These are phyloP conservation scores for Lepidium aucheri DNA, from an alignment of 345 rosid species.

Conservation along the genomic window DNA sequence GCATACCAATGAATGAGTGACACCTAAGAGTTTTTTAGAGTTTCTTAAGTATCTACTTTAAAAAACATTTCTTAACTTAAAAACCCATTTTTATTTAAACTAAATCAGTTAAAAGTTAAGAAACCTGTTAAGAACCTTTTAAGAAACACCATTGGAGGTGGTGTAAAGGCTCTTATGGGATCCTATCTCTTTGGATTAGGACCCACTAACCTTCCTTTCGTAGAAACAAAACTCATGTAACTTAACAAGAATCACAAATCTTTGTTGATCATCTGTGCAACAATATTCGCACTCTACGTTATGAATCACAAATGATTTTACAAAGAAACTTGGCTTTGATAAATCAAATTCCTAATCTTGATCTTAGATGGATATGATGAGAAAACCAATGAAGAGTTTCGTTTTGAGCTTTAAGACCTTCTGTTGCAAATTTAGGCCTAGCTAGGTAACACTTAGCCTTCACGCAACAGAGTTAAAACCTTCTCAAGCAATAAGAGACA, in stretches of 20 bases:
- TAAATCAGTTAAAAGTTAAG: no score
- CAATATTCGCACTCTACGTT: not conserved
- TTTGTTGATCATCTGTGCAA: not conserved
- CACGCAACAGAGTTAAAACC: not conserved
- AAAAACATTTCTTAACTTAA: no score
- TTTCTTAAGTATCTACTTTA: no score
- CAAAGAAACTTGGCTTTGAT: not conserved
- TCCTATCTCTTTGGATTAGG: not conserved
- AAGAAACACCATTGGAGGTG: no score
- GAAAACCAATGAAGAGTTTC: not conserved
- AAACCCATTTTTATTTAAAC: no score
- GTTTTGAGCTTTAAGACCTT: not conserved
- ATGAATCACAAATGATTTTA: not conserved
- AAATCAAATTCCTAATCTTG: not conserved
- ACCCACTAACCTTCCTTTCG: not conserved
- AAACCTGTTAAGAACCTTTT: no score
- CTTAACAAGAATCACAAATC: not conserved
- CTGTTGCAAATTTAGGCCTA: not conserved
- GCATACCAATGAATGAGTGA: no score
- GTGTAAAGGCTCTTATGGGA: constrained; percentile 29
- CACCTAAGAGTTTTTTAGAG: no score
- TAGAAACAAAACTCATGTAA: not conserved
- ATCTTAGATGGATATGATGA: not conserved
- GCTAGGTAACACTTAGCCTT: not conserved
- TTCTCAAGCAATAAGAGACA: not conserved